phyloP scores from a whole-genome alignment of 306 rosid genomes.

The Coriaria nepalensis region DNA sequence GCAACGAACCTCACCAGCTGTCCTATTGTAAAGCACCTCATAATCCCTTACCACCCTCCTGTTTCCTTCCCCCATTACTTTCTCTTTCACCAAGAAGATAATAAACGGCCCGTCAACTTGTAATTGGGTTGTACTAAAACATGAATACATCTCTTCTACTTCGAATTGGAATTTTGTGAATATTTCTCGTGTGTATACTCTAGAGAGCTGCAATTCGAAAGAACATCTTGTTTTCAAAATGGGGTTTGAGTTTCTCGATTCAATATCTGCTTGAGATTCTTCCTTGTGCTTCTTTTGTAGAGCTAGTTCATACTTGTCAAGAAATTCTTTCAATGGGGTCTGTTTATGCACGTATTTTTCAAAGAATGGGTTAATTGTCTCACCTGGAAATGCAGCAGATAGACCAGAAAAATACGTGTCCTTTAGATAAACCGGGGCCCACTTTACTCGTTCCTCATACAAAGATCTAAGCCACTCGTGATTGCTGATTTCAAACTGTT shows the following conservation, averaged over 20 bases:
- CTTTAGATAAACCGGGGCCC: constrained; percentile 80
- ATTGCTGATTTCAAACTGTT: constrained; percentile 53
- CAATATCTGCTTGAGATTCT: constrained; percentile 62
- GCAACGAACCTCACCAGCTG: constrained; percentile 83
- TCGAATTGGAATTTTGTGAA: constrained; percentile 72
- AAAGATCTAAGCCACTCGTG: constrained; percentile 83
- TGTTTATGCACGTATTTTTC: constrained; percentile 80
- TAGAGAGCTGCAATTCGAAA: constrained; percentile 79
- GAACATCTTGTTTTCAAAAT: constrained; percentile 71
- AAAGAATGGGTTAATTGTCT: constrained; percentile 56
- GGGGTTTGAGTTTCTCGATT: constrained; percentile 77
- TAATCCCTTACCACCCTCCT: constrained; percentile 64
- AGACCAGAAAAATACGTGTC: constrained; percentile 67
- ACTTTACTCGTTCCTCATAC: constrained; percentile 63
- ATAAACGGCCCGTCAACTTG: constrained; percentile 64
- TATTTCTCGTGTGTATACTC: constrained; percentile 54
- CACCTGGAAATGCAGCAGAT: constrained; percentile 51
- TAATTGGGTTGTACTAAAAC: constrained; percentile 74
- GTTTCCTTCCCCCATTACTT: constrained; percentile 57
- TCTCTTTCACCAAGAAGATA: constrained; percentile 88
- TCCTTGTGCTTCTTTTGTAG: constrained; percentile 77
- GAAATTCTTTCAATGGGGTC: constrained; percentile 88
- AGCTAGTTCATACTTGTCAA: constrained; percentile 84
- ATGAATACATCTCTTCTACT: constrained; percentile 90
- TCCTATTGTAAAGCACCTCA: constrained; percentile 78